These are phyloP conservation scores for Curvularia sp. DNA, from an alignment of 2,329 filamentous ascomycete species.

Conservation along the genomic window DNA sequence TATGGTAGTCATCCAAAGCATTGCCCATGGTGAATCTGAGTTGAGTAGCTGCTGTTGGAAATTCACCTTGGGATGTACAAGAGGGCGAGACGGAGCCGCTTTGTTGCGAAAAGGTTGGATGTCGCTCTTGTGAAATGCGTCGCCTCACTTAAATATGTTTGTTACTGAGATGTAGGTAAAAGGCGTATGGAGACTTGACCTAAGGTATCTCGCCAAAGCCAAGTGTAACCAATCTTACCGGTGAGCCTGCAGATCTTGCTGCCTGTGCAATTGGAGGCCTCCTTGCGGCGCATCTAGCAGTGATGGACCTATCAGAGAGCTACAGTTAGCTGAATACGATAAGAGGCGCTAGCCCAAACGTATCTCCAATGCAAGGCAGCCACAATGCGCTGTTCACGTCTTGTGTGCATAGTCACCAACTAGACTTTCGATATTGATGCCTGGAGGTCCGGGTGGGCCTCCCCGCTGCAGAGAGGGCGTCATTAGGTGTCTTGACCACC, in stretches of 20 bases:
- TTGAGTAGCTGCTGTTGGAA: neutral
- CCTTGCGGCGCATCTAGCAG: conserved; percentile 5
- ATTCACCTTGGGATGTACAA: neutral
- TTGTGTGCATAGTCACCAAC: neutral
- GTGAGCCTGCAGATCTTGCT: conserved; percentile 18
- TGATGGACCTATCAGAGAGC: neutral
- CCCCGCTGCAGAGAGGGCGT: neutral
- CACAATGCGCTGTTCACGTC: conserved; percentile 2
- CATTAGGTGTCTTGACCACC: neutral
- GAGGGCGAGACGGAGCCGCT: neutral
- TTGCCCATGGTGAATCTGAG: no score
- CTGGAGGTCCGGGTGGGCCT: neutral
- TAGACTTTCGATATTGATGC: neutral
- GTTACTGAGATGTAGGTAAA: neutral
- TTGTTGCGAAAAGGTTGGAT: neutral
- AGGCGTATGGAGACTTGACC: neutral
- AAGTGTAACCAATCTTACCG: conserved; percentile 5
- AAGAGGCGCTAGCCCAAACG: neutral
- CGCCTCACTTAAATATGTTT: neutral
- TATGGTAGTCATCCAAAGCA: no score
- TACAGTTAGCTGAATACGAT: neutral
- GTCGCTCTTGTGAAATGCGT: neutral
- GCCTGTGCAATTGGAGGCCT: conserved; percentile 15
- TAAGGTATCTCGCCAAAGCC: conserved; percentile 1
- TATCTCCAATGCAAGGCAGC: neutral